Evolutionary conservation across 1,284 basidiomycete species (phyloP), one percentile per base, ranked within the genome.

Genomic region (Cutaneotrichosporon cutaneum): DNA sequence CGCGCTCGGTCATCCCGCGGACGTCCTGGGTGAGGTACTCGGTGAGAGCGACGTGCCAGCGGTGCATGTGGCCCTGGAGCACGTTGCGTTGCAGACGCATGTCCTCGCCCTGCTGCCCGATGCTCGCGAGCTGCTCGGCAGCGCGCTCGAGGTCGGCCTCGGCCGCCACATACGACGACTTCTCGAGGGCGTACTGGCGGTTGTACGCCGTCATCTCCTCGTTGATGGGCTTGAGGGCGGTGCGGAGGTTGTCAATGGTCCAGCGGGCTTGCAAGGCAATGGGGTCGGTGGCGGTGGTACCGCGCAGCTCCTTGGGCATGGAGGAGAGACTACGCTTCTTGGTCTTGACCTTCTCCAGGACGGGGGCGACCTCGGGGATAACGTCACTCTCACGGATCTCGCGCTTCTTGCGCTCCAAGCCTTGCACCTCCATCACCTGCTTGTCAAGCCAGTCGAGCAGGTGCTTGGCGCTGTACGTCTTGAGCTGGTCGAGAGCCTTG

Each of bases 1-100:
- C 85, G 14, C 81, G 71, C 24, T 72, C 65, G 1, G 81, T 67
- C 50, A 92, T 82, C 2, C 76, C 78, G 14, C 78, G 74, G 30
- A 92, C 84, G 64, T 90, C 87, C 0, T 78, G 70, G 61, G 82
- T 80, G 11, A 94, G 77, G 16, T 85, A 80, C 1, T 61, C 76
- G 33, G 83, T 80, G 30, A 95, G 82, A 59, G 83, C 84, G n/a
- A 81, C 73, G 68, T 92, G 87, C 93, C 92, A 96, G 3, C 86
- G 81, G 86, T 89, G 90, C 90, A 94, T 93, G 89, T 90, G 90
- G 32, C 81, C 79, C 70, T 89, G 88, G 21, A 96, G 80, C 62
- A 85, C 84, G 30, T 78, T 80, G 35, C 83, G 81, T 45, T 58
- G 33, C 18, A 65, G 55, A n/a, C 56, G 55, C 24, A 79, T 59